A percentile compares a stretch with the other conserved stretches of the same genome.
phyloP scores from a whole-genome alignment of 164 flowering plant species.

The Dillenia turbinata region DNA sequence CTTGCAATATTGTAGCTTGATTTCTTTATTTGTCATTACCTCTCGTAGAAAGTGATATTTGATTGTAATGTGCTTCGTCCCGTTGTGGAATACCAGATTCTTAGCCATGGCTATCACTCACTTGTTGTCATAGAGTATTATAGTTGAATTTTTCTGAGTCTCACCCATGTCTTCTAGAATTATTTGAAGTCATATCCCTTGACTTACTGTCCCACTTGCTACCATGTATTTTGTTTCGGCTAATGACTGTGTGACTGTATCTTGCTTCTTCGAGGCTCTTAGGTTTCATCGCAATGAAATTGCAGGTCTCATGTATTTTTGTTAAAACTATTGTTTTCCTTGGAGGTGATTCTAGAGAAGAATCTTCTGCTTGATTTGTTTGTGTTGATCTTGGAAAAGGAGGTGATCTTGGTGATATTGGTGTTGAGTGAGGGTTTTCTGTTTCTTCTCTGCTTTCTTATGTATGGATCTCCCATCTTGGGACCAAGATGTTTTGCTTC shows the following conservation, averaged over 20 bases:
- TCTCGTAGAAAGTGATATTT: constrained; percentile 12
- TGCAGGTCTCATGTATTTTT: neutral
- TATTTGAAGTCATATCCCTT: constrained; percentile 16
- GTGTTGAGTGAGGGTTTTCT: neutral
- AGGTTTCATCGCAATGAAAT: neutral
- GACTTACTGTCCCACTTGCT: neutral
- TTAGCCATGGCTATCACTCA: constrained; percentile 8
- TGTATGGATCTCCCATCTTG: neutral
- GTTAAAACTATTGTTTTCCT: neutral
- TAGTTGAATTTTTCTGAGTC: neutral
- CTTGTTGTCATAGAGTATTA: constrained; percentile 13
- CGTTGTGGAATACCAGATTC: constrained; percentile 3
- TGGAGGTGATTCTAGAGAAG: neutral
- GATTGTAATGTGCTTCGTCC: constrained; percentile 9
- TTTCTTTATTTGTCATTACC: neutral
- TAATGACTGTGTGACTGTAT: constrained; percentile 5
- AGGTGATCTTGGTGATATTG: neutral
- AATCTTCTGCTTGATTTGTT: neutral
- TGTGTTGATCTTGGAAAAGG: neutral
- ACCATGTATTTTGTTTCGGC: constrained; percentile 10
- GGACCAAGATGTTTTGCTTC: neutral
- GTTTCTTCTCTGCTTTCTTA: neutral
- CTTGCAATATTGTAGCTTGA: neutral
- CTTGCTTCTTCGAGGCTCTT: neutral
- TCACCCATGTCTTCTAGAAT: constrained; percentile 7